These are phyloP conservation scores for Sarocladiaceae sp. DNA, from an alignment of 2,329 filamentous ascomycete genomes.

Conservation along the genomic window DNA sequence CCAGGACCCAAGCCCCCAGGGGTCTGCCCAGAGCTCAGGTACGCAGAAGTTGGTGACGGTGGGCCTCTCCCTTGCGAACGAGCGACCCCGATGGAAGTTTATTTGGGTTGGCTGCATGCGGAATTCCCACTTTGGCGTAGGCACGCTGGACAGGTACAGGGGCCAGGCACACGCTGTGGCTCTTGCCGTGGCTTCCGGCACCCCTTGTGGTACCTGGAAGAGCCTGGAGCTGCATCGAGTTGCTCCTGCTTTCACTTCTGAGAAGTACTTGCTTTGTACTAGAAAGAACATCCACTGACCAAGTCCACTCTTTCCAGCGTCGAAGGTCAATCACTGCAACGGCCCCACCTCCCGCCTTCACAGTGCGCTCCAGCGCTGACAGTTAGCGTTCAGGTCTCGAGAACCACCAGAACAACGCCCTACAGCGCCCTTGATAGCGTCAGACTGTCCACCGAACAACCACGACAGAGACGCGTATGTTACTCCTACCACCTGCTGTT, in stretches of 20 bases:
- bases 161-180: too few species aligned
- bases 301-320: not conserved
- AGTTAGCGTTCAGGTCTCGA: too few species aligned
- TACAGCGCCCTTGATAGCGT: too few species aligned
- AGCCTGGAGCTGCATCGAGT: not conserved
- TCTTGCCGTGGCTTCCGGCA: constrained; percentile 1
- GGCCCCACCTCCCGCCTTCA: too few species aligned
- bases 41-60: not conserved
- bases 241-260: too few species aligned
- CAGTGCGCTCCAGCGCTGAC: too few species aligned
- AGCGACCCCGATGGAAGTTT: not conserved
- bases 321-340: too few species aligned
- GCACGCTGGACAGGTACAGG: too few species aligned
- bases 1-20: too few species aligned
- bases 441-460: not conserved
- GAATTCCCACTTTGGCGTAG: not conserved
- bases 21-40: too few species aligned
- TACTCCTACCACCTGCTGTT: not conserved
- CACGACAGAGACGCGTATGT: not conserved
- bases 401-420: too few species aligned
- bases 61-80: not conserved
- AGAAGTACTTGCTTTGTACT: too few species aligned
- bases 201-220: constrained; percentile 5
- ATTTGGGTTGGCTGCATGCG: constrained; percentile 1
- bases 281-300: not conserved